phyloP scores from a whole-genome alignment of 208 protist genomes.

The Spongospora subterranea region DNA sequence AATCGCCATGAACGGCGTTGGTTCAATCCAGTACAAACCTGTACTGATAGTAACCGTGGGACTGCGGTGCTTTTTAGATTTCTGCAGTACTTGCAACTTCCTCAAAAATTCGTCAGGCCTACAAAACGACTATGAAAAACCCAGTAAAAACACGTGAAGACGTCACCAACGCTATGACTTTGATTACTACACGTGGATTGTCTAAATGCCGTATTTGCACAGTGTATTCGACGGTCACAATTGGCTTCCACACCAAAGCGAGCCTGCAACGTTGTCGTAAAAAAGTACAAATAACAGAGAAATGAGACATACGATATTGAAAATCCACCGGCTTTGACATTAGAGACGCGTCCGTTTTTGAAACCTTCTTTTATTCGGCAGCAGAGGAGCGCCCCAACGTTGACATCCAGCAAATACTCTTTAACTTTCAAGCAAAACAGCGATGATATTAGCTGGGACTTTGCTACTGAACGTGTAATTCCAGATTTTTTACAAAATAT shows the following conservation, averaged over 20 bases:
- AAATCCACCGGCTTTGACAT: neutral
- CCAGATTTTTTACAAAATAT: neutral
- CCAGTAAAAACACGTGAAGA: neutral
- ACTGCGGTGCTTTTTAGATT: slow-evolving; percentile 47
- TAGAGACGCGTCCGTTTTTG: neutral
- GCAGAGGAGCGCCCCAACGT: neutral
- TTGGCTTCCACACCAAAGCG: slow-evolving; percentile 40
- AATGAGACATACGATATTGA: neutral
- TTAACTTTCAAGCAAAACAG: slow-evolving; percentile 25
- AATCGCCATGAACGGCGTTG: neutral
- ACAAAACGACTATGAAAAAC: neutral
- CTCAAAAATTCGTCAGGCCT: slow-evolving; percentile 43
- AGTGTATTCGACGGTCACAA: slow-evolving; percentile 14
- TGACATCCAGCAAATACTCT: slow-evolving; percentile 43
- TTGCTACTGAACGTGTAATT: neutral
- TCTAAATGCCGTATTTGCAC: neutral
- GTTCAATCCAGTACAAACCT: neutral
- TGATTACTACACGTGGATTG: neutral
- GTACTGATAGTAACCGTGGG: slow-evolving; percentile 14
- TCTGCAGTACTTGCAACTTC: slow-evolving; percentile 3
- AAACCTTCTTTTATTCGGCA: slow-evolving; percentile 38
- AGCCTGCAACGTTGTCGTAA: neutral
- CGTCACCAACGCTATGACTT: slow-evolving; percentile 13
- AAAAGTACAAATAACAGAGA: neutral
- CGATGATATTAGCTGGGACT: neutral